A percentile compares a stretch with the other conserved stretches of the same genome.
Conservation (phyloP, 2,329 filamentous ascomycete genomes). For the Dactylellina drechsleri region DNA sequence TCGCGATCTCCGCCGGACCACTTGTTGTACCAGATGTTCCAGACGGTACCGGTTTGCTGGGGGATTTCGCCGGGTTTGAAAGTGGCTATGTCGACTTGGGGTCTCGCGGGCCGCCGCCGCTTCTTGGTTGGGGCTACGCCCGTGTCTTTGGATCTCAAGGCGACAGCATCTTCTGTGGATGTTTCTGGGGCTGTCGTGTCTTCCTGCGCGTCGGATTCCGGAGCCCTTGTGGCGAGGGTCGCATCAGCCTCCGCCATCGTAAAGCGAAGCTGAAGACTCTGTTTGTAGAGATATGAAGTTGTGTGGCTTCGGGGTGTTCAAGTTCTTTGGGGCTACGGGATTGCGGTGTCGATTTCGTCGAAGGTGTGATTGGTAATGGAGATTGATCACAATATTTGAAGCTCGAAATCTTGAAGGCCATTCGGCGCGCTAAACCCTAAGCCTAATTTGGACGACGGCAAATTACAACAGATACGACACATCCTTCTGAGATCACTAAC, state of each 20-base stretch:
- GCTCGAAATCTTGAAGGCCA: neutral
- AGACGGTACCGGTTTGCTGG: slow-evolving; percentile 91
- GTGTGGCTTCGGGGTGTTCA: neutral
- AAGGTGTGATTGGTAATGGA: too few relatives aligned
- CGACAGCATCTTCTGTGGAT: slow-evolving; percentile 39
- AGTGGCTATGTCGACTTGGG: slow-evolving; percentile 86
- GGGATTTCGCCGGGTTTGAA: slow-evolving; percentile 81
- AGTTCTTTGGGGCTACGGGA: too few relatives aligned
- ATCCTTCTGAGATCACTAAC: neutral
- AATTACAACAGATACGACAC: neutral
- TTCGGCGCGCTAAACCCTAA: neutral
- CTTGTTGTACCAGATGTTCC: slow-evolving; percentile 99
- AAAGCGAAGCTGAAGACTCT: too few relatives aligned
- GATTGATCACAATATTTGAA: neutral
- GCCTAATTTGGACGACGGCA: neutral
- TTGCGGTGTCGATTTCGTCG: too few relatives aligned
- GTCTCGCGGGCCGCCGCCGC: slow-evolving; percentile 78
- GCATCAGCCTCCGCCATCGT: slow-evolving; percentile 48
- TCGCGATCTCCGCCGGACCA: slow-evolving; percentile 96
- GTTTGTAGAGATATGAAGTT: neutral
- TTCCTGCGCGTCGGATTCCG: slow-evolving; percentile 48
- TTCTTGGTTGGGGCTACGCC: slow-evolving; percentile 76
- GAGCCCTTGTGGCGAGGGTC: slow-evolving; percentile 37
- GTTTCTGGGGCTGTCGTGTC: slow-evolving; percentile 23
- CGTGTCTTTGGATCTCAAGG: slow-evolving; percentile 49